Evolutionary conservation across 805 yeast species (phyloP).

Genomic region (Wickerhamiella slavikovae): DNA sequence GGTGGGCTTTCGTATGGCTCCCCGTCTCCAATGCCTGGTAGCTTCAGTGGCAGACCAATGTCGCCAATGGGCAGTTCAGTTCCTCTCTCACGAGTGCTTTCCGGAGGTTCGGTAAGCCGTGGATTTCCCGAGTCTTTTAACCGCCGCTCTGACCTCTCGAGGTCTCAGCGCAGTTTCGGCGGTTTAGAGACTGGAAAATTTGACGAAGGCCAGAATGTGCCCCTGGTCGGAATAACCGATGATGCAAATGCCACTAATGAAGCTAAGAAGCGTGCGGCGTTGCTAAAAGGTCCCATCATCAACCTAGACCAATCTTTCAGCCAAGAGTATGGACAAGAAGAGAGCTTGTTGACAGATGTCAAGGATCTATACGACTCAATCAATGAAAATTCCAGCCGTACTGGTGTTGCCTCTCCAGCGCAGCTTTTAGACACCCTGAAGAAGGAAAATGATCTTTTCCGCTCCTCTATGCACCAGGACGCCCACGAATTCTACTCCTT

Average conservation of each 20-base stretch:
- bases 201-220: slow-evolving; percentile 23
- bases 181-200: slow-evolving; percentile 20
- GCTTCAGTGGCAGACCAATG: too few relatives aligned
- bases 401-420: slow-evolving; percentile 73
- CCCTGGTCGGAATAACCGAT: slow-evolving; percentile 26
- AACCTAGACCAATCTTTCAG: slow-evolving; percentile 54
- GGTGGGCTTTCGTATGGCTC: not conserved
- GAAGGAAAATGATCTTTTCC: slow-evolving; percentile 62
- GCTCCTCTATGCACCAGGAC: slow-evolving; percentile 92
- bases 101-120: not conserved
- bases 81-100: not conserved
- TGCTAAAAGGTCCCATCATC: slow-evolving; percentile 62
- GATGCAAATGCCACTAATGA: slow-evolving; percentile 34
- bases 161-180: slow-evolving; percentile 1
- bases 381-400: slow-evolving; percentile 42
- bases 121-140: not conserved
- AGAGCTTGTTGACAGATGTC: slow-evolving; percentile 39
- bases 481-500: slow-evolving; percentile 93
- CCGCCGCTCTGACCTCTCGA: slow-evolving; percentile 1
- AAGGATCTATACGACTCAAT: slow-evolving; percentile 76
- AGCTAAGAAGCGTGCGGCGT: slow-evolving; percentile 56
- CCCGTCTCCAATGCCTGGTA: not conserved
- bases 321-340: slow-evolving; percentile 28
- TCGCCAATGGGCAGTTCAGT: not conserved
- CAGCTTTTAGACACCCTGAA: slow-evolving; percentile 57